These are phyloP conservation scores for Boletus edulis DNA, from an alignment of 768 basidiomycete genomes.

Conservation along the genomic window DNA sequence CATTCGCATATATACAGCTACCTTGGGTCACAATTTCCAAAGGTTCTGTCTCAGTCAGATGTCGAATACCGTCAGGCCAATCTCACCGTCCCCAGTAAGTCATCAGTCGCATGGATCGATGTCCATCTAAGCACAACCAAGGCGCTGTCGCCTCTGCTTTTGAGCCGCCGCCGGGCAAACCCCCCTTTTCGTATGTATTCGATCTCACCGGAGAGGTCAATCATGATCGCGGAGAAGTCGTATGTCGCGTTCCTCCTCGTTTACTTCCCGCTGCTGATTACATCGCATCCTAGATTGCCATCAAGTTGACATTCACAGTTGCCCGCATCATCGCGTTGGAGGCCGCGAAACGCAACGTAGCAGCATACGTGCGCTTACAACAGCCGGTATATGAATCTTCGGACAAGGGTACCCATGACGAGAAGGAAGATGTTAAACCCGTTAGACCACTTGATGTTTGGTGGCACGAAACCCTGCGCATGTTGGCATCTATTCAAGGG, in stretches of 20 bases:
- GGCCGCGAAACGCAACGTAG: constrained; percentile 75
- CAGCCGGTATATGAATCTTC: constrained; percentile 77
- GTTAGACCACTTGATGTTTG: constrained; percentile 68
- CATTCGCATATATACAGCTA: constrained; percentile 47
- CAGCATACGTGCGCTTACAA: constrained; percentile 75
- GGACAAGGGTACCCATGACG: constrained; percentile 61
- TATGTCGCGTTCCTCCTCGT: constrained; percentile 32
- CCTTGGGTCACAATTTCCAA: constrained; percentile 71
- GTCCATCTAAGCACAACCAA: constrained; percentile 30
- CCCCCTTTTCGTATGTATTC: constrained; percentile 78
- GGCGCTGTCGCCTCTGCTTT: constrained; percentile 68
- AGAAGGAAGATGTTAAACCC: constrained; percentile 76
- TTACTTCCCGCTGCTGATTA: constrained; percentile 1
- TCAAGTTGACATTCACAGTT: constrained; percentile 69
- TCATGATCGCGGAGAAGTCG: constrained; percentile 73
- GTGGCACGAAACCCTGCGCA: constrained; percentile 87
- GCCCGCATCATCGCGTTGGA: constrained; percentile 70
- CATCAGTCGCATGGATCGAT: neutral
- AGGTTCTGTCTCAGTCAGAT: constrained; percentile 60
- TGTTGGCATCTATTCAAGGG: constrained; percentile 72
- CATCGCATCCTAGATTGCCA: constrained; percentile 58
- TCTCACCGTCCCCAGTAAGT: constrained; percentile 67
- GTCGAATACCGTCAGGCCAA: constrained; percentile 85
- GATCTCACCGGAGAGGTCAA: constrained; percentile 82
- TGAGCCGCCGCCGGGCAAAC: constrained; percentile 65